Percentiles rank a stretch among this genome's conserved stretches.
Evolutionary conservation across 176 grass and related monocot species (phyloP).

Genomic region (Oryza officinalis): DNA sequence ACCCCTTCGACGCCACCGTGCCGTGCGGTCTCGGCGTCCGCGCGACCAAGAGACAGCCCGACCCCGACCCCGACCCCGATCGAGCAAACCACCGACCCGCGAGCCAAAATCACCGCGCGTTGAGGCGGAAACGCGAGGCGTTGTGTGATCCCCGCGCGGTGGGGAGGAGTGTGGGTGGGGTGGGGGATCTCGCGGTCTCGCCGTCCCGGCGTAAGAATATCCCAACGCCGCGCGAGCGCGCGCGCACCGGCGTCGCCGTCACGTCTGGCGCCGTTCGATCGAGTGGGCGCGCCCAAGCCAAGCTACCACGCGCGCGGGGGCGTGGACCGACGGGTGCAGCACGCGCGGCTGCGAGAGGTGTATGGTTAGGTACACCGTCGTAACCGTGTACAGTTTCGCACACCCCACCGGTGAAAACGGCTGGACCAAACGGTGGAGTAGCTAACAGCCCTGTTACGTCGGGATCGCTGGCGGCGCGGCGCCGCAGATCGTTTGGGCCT

Average conservation of each 20-base stretch:
- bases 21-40: no score
- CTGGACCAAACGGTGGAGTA: no score
- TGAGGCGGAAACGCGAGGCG: background rate
- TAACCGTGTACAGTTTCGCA: background rate
- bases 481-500: no score
- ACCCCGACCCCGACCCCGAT: no score
- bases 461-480: no score
- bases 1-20: no score
- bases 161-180: no score
- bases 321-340: background rate
- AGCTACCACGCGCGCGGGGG: background rate
- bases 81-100: no score
- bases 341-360: background rate
- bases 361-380: background rate
- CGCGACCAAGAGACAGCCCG: no score
- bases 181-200: background rate
- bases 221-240: background rate
- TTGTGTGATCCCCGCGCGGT: background rate
- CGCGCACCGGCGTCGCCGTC: background rate
- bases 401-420: background rate
- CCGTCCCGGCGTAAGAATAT: background rate
- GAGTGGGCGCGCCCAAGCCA: background rate
- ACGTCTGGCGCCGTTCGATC: background rate
- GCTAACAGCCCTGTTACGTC: no score
- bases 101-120: no score